Percentiles rank a stretch among this genome's conserved stretches.
Evolutionary conservation across 192 early-diverging fungal genomes (phyloP).

Genomic region (Geranomyces variabilis): DNA sequence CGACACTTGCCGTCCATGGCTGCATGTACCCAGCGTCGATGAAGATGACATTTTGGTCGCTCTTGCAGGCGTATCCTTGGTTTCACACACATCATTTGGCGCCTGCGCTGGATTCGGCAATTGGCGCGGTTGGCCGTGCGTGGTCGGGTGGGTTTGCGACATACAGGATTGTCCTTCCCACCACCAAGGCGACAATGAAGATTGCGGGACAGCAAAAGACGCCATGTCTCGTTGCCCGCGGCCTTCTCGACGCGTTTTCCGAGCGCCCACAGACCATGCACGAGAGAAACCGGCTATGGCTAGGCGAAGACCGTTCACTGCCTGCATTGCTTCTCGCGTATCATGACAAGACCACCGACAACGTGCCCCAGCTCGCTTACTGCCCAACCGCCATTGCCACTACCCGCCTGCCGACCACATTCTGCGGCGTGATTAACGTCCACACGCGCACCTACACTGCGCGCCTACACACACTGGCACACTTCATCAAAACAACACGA

Average conservation of each 20-base stretch:
- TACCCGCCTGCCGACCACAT: constrained; percentile 6
- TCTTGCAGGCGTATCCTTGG: constrained; percentile 20
- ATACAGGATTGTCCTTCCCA: constrained; percentile 1
- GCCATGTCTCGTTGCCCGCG: neutral
- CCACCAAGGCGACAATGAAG: too few species aligned
- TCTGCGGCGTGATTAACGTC: neutral
- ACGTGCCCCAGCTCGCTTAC: constrained; percentile 14
- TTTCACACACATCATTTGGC: constrained; percentile 19
- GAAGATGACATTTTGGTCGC: constrained; percentile 1
- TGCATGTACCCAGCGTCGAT: neutral
- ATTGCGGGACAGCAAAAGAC: neutral
- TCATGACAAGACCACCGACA: neutral
- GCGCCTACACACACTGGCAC: neutral
- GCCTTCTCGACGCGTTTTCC: constrained; percentile 1
- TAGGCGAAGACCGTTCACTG: constrained; percentile 13
- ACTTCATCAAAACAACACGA: too few species aligned
- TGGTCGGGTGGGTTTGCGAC: constrained; percentile 20
- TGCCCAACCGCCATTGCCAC: constrained; percentile 5
- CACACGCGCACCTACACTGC: constrained; percentile 1
- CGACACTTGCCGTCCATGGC: constrained; percentile 6
- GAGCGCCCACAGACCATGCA: neutral
- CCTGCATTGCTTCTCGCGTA: neutral
- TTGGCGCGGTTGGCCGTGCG: constrained; percentile 4
- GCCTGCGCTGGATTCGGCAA: constrained; percentile 15
- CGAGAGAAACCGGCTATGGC: neutral